These are phyloP conservation scores for Elaeis guineensis DNA, from an alignment of 176 grass and related monocot species.

Conservation along the genomic window DNA sequence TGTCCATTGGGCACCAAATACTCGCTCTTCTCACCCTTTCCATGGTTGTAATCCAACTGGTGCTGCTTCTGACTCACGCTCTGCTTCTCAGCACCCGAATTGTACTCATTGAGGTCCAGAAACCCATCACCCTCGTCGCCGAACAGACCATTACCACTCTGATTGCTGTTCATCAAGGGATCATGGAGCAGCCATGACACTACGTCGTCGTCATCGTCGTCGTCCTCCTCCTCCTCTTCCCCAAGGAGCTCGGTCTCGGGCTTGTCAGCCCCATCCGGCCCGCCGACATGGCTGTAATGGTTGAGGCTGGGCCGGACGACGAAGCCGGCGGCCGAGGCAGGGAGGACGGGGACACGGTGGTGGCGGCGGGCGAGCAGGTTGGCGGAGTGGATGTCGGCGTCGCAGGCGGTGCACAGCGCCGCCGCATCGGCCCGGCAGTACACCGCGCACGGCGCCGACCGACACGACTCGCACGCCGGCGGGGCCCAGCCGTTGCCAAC, in stretches of 20 bases:
- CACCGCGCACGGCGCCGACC: conserved; percentile 46
- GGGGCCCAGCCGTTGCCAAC: not conserved
- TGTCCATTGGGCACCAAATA: conserved; percentile 1
- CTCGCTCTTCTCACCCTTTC: conserved; percentile 1
- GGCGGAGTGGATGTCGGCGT: conserved; percentile 78
- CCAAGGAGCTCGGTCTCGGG: not conserved
- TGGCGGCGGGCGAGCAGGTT: conserved; percentile 84
- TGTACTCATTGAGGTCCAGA: conserved; percentile 10
- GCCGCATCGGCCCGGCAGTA: conserved; percentile 80
- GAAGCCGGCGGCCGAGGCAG: not conserved
- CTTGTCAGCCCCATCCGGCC: not conserved
- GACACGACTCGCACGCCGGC: conserved; percentile 26
- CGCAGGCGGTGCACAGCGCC: conserved; percentile 70
- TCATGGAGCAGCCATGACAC: conserved; percentile 9
- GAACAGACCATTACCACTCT: not conserved
- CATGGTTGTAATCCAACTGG: not conserved
- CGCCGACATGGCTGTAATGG: not conserved
- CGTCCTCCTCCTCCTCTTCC: not conserved
- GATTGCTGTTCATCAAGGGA: not conserved
- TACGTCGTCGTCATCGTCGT: conserved; percentile 5
- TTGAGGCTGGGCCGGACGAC: conserved; percentile 16
- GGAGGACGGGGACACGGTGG: conserved; percentile 47
- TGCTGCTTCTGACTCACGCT: not conserved
- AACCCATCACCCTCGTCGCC: conserved; percentile 3
- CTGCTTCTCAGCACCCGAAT: conserved; percentile 4